Evolutionary conservation across 495 filamentous ascomycete genomes (phyloP).

Genomic region (Trichoderma asperelloides): DNA sequence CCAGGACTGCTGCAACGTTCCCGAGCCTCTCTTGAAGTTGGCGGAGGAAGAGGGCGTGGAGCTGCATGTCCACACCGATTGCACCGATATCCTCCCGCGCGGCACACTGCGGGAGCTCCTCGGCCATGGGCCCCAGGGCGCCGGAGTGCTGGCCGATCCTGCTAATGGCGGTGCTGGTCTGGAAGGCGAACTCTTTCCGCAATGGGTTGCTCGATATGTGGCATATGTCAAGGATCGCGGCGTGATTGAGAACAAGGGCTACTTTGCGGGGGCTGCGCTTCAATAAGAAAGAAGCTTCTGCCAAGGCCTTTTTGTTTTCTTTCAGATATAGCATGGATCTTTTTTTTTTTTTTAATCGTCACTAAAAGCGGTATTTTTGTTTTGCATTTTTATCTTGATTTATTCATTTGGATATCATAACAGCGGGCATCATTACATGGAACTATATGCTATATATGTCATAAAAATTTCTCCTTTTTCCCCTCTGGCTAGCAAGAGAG

Average conservation of each 20-base stretch:
- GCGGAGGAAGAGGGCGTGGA: slow-evolving; percentile 81
- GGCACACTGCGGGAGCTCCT: slow-evolving; percentile 78
- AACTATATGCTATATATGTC: background rate
- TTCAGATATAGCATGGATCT: background rate
- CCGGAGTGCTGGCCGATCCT: slow-evolving; percentile 54
- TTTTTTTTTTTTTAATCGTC: slow-evolving; percentile 8
- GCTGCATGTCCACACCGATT: slow-evolving; percentile 89
- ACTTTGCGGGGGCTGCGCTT: slow-evolving; percentile 78
- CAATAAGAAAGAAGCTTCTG: slow-evolving; percentile 14
- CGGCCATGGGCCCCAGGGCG: slow-evolving; percentile 54
- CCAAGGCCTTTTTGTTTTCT: background rate
- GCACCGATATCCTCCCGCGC: slow-evolving; percentile 76
- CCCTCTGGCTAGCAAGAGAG: background rate
- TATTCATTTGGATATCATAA: slow-evolving; percentile 4
- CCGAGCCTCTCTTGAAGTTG: slow-evolving; percentile 74
- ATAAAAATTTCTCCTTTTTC: background rate
- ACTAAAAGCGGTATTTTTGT: background rate
- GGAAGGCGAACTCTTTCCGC: slow-evolving; percentile 67
- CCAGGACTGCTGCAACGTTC: slow-evolving; percentile 92
- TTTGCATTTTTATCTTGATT: background rate
- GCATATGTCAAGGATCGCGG: slow-evolving; percentile 95
- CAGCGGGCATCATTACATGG: slow-evolving; percentile 3
- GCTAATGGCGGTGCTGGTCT: slow-evolving; percentile 39
- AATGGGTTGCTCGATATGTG: slow-evolving; percentile 97
- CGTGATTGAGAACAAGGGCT: slow-evolving; percentile 97